Percentiles rank a stretch among this genome's conserved stretches.
Evolutionary conservation across 2,329 filamentous ascomycete genomes (phyloP).

Genomic region (Aureobasidium sp.): DNA sequence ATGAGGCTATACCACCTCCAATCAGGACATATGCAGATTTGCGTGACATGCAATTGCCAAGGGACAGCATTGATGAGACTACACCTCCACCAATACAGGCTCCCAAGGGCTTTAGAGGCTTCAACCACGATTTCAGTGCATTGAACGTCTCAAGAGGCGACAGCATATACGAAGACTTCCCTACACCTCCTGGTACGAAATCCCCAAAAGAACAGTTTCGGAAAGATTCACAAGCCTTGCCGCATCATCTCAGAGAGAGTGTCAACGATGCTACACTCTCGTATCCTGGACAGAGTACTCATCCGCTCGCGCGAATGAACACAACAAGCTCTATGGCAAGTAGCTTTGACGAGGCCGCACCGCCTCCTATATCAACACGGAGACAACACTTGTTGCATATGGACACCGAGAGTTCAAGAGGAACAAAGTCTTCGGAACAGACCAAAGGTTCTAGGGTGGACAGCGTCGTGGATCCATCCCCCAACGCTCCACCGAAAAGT

Average conservation of each 20-base stretch:
- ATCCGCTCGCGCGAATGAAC: background rate
- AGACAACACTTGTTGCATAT: background rate
- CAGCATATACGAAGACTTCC: slow-evolving; percentile 6
- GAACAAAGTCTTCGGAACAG: background rate
- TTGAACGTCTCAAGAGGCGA: slow-evolving; percentile 2
- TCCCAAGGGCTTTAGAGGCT: background rate
- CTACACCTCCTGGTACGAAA: background rate
- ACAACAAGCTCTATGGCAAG: slow-evolving; percentile 1
- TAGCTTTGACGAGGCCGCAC: slow-evolving; percentile 6
- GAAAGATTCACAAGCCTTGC: slow-evolving; percentile 10
- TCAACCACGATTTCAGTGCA: background rate
- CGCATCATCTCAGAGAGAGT: background rate
- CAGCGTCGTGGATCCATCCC: background rate
- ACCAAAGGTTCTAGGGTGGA: background rate
- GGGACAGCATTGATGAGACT: background rate
- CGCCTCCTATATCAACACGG: background rate
- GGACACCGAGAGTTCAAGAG: slow-evolving; percentile 1
- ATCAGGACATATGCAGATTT: background rate
- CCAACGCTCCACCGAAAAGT: background rate
- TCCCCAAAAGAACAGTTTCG: background rate
- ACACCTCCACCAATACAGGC: background rate
- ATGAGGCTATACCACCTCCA: slow-evolving; percentile 6
- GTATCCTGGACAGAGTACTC: background rate
- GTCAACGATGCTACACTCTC: background rate
- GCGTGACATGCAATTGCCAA: background rate